Evolutionary conservation across 805 yeast genomes (phyloP).

Genomic region (Saccharomyces jurei): DNA sequence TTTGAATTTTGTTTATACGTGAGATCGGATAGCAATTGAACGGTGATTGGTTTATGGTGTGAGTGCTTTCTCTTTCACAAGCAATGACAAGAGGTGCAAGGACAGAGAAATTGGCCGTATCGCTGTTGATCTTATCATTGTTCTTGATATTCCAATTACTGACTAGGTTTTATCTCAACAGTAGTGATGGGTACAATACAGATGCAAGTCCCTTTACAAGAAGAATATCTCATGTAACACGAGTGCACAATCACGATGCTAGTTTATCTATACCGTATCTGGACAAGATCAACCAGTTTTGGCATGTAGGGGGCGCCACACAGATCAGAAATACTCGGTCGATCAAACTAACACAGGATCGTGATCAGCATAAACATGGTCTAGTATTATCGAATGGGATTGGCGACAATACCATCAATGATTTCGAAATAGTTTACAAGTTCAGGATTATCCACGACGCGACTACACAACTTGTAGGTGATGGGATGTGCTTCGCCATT

Average conservation of each 20-base stretch:
- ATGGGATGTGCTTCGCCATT: slow-evolving; percentile 23
- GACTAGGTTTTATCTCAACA: background rate
- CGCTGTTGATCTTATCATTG: background rate
- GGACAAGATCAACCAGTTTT: slow-evolving; percentile 23
- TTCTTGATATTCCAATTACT: slow-evolving; percentile 1
- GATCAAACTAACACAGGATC: slow-evolving; percentile 17
- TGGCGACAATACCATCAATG: slow-evolving; percentile 28
- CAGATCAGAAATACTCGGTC: slow-evolving; percentile 23
- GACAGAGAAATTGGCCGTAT: background rate
- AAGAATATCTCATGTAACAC: background rate
- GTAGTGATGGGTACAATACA: background rate
- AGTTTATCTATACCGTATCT: slow-evolving; percentile 23
- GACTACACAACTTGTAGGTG: slow-evolving; percentile 11
- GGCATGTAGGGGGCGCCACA: slow-evolving; percentile 26
- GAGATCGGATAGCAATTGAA: background rate
- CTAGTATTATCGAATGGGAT: slow-evolving; percentile 25
- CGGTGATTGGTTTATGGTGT: background rate
- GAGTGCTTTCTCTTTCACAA: background rate
- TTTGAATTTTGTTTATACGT: background rate
- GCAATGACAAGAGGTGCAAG: background rate
- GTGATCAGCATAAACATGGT: slow-evolving; percentile 14
- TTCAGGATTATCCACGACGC: slow-evolving; percentile 11
- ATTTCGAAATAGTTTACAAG: slow-evolving; percentile 21
- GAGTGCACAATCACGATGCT: slow-evolving; percentile 18
- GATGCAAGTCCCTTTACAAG: background rate